Evolutionary conservation across 2,329 filamentous ascomycete species (phyloP), one percentile per base, ranked within the genome.

Genomic region (Arthrobotrys sphaeroides): DNA sequence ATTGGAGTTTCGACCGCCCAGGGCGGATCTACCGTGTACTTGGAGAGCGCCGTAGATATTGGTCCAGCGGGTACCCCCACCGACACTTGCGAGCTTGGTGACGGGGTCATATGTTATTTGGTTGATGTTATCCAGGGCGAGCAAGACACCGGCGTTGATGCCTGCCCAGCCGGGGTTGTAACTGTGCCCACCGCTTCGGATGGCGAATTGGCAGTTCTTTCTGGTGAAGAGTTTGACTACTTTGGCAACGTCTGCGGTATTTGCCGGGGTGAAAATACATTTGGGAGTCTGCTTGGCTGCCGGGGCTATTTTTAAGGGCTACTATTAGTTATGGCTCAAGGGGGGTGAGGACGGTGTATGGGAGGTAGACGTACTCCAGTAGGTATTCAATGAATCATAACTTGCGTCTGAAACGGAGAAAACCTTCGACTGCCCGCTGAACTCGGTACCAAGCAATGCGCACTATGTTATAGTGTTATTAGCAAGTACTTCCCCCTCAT

Each of bases 101-200:
- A 84, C 83, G 2, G 77, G 53, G n/a, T 80, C 80, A 9, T 84
- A 75, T 0, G 70, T 76, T 31, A 85, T 78, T 5, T 79, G 40
- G 60, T 83, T 83, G 7, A 87, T 80, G 3, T 78, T 77, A 5
- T 80, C 82, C 13, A 86, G 83, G 86, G 73, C 89, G 84, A 2
- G 86, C 80, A 0, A 86, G 82, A 0, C 86, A 86, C 81, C 84
- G 10, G 84, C 80, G 45, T 86, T 84, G 77, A 84, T 88, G 1
- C 86, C 83, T 45, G 84, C 85, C 73, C 85, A 84, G 18, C 85
- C 82, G 78, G 88, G 87, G 18, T 59, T 59, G 16, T 38, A 40
- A 22, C 2, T 86, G 80, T 89, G 87, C 0, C 87, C 88, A 28
- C 87, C 87, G 7, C 85, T 85, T 78, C 87, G 86, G 77, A 87